Evolutionary conservation across 768 basidiomycete species (phyloP).

Genomic region (Coprinopsis sp.): DNA sequence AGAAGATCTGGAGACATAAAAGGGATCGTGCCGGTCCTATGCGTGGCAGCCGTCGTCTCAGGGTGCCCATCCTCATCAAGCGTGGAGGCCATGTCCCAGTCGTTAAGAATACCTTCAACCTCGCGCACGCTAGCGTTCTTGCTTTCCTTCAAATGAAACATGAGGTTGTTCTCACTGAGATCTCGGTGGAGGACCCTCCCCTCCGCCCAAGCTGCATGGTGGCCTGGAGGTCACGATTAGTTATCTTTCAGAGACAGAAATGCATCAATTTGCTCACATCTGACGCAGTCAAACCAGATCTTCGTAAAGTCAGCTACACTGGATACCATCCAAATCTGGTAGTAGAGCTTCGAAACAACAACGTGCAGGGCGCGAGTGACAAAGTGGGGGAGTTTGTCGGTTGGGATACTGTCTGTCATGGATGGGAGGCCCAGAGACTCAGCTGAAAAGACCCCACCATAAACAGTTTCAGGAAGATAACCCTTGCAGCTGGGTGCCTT

Average conservation of each 20-base stretch:
- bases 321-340: conserved; percentile 18
- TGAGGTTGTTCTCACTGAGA: conserved; percentile 27
- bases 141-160: conserved; percentile 14
- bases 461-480: neutral
- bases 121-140: neutral
- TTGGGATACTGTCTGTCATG: conserved; percentile 9
- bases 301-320: conserved; percentile 22
- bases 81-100: conserved; percentile 23
- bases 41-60: conserved; percentile 9
- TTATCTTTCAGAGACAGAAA: neutral
- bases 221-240: conserved; percentile 13
- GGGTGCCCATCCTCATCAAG: conserved; percentile 9
- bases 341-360: conserved; percentile 16
- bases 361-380: conserved; percentile 14
- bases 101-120: conserved; percentile 21
- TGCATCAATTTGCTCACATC: conserved; percentile 20
- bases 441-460: neutral
- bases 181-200: conserved; percentile 26
- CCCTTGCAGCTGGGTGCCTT: neutral
- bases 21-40: conserved; percentile 24
- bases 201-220: conserved; percentile 17
- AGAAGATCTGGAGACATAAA: conserved; percentile 28
- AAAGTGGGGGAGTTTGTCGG: conserved; percentile 1
- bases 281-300: conserved; percentile 24
- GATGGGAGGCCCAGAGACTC: neutral